phyloP scores from a whole-genome alignment of 2,329 filamentous ascomycete species.

The Pestalotiopsis sp. region DNA sequence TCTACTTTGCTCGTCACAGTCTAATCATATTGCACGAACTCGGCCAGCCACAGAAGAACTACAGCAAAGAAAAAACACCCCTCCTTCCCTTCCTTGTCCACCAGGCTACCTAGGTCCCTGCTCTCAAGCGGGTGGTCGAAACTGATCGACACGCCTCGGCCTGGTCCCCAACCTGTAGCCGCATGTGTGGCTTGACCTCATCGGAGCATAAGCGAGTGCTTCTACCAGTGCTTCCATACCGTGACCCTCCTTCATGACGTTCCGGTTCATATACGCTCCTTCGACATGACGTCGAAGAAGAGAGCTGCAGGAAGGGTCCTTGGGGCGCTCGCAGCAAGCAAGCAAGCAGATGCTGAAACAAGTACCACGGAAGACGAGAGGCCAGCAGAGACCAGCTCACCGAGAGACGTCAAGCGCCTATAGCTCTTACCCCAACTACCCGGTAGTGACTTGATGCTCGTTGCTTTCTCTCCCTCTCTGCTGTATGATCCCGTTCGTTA shows the following conservation, averaged over 20 bases:
- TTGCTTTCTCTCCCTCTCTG: background rate
- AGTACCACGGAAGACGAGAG: background rate
- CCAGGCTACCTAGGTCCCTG: background rate
- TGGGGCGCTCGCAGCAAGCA: background rate
- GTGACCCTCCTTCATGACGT: slow-evolving; percentile 13
- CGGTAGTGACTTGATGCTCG: background rate
- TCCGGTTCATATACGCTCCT: slow-evolving; percentile 6
- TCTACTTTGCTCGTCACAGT: background rate
- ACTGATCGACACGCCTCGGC: slow-evolving; percentile 8
- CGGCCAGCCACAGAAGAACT: background rate
- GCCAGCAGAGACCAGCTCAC: background rate
- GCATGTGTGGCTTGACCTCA: slow-evolving; percentile 17
- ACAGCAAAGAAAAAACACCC: background rate
- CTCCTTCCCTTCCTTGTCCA: background rate
- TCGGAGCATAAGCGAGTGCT: slow-evolving; percentile 5
- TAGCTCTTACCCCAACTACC: background rate
- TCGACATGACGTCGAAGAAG: slow-evolving; percentile 13
- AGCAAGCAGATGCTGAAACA: background rate
- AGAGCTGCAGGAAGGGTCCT: background rate
- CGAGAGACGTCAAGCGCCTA: background rate
- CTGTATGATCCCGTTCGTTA: background rate
- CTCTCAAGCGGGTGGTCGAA: background rate
- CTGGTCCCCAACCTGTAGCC: slow-evolving; percentile 6
- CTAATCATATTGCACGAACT: background rate
- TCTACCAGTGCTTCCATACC: background rate